A percentile compares a stretch with the other conserved stretches of the same genome.
Evolutionary conservation across 169 alveolate genomes (phyloP).

Genomic region (Plasmodium gonderi): DNA sequence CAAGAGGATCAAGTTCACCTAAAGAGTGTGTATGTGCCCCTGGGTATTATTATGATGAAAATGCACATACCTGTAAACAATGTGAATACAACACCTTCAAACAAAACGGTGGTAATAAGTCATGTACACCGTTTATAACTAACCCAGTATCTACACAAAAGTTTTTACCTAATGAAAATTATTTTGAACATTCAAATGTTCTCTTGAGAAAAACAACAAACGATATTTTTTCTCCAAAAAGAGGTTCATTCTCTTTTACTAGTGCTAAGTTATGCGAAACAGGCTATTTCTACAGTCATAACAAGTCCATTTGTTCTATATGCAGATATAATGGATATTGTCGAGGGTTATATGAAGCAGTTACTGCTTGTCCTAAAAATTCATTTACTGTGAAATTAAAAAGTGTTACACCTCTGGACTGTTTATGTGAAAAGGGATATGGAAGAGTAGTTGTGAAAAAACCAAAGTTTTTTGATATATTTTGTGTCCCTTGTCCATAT

Average conservation of each 20-base stretch:
- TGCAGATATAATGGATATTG: constrained; percentile 46
- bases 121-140: constrained; percentile 10
- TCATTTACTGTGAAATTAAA: constrained; percentile 37
- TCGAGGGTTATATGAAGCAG: constrained; percentile 15
- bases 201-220: constrained; percentile 24
- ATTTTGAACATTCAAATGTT: constrained; percentile 4
- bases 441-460: constrained; percentile 76
- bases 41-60: constrained; percentile 81
- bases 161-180: constrained; percentile 34
- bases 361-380: constrained; percentile 24
- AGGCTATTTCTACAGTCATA: constrained; percentile 58
- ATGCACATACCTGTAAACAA: constrained; percentile 62
- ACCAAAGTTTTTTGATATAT: constrained; percentile 64
- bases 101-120: constrained; percentile 9
- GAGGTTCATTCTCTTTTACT: constrained; percentile 12
- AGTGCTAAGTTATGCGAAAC: constrained; percentile 53
- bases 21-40: constrained; percentile 83
- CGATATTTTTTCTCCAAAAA: constrained; percentile 26
- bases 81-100: constrained; percentile 10
- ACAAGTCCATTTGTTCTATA: constrained; percentile 41
- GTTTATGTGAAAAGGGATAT: constrained; percentile 80
- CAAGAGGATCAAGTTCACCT: constrained; percentile 81
- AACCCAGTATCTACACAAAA: constrained; percentile 31
- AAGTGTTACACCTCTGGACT: constrained; percentile 74
- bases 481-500: constrained; percentile 79